Percentiles rank a stretch among this genome's conserved stretches.
phyloP scores from a whole-genome alignment of 1,284 basidiomycete genomes.

The Trametes sp. region DNA sequence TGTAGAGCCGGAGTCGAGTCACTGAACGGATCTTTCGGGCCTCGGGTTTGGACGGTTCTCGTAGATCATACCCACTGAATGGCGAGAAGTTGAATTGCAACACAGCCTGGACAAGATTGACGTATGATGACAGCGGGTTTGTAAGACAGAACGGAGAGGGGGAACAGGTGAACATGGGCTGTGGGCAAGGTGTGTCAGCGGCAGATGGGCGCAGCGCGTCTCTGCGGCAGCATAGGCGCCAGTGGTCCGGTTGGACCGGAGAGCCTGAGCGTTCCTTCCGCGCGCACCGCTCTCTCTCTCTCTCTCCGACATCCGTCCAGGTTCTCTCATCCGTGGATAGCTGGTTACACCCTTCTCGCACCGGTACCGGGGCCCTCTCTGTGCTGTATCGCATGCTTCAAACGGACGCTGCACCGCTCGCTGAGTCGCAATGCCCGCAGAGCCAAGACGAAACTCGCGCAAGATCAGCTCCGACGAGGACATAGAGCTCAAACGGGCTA shows the following conservation, averaged over 20 bases:
- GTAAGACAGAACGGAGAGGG: neutral
- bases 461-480: slow-evolving; percentile 45
- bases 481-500: slow-evolving; percentile 66
- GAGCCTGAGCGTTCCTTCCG: neutral
- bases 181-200: slow-evolving; percentile 4
- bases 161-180: neutral
- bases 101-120: neutral
- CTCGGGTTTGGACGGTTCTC: too few relatives aligned
- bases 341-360: too few relatives aligned
- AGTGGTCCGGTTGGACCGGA: neutral
- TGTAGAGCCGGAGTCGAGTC: too few relatives aligned
- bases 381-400: neutral
- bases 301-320: neutral
- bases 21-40: too few relatives aligned
- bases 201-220: neutral
- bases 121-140: neutral
- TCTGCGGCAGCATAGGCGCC: neutral
- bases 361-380: too few relatives aligned
- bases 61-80: too few relatives aligned
- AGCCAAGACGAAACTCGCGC: slow-evolving; percentile 37
- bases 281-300: neutral
- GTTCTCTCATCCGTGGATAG: too few relatives aligned
- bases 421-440: slow-evolving; percentile 36
- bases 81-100: too few relatives aligned
- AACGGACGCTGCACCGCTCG: neutral